A percentile compares a stretch with the other conserved stretches of the same genome.
These are phyloP conservation scores for Acanthamoeba triangularis DNA, from an alignment of 208 protist species.

Conservation along the genomic window DNA sequence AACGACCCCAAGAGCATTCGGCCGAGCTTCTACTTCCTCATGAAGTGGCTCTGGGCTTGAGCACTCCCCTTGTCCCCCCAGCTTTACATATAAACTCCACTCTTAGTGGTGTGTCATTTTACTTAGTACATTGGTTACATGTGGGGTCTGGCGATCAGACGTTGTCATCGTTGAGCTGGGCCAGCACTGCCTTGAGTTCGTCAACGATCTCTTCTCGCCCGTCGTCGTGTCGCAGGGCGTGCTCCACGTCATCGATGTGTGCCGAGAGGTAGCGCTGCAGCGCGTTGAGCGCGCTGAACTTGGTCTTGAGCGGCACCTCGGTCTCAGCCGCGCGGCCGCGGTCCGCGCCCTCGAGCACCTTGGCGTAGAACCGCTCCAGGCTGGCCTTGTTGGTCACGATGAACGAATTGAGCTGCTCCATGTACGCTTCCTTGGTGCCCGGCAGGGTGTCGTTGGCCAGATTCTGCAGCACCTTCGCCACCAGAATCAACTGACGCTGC, in stretches of 20 bases:
- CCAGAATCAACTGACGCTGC: constrained; percentile 75
- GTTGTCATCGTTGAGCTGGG: not conserved
- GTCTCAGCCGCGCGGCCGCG: not conserved
- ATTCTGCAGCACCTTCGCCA: no score
- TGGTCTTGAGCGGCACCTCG: not conserved
- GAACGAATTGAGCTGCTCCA: constrained; percentile 82
- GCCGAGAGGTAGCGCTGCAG: not conserved
- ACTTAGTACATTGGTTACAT: no score
- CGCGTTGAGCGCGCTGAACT: not conserved
- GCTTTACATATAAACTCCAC: no score
- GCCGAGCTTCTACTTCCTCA: constrained; percentile 58
- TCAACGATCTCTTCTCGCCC: not conserved
- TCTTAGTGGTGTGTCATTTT: no score
- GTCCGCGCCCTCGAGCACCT: not conserved
- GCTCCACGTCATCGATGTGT: not conserved
- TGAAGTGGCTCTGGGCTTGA: constrained; percentile 57
- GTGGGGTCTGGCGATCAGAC: no score
- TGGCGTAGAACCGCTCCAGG: constrained; percentile 6
- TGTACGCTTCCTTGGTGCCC: no score
- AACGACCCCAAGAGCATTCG: constrained; percentile 64
- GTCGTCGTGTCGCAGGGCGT: not conserved
- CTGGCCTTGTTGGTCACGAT: constrained; percentile 78
- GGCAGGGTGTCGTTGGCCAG: no score
- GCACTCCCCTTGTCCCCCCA: no score
- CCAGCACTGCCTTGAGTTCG: not conserved